A percentile compares a stretch with the other conserved stretches of the same genome.
These are phyloP conservation scores for Onygena corvina DNA, from an alignment of 2,329 filamentous ascomycete genomes.

Conservation along the genomic window DNA sequence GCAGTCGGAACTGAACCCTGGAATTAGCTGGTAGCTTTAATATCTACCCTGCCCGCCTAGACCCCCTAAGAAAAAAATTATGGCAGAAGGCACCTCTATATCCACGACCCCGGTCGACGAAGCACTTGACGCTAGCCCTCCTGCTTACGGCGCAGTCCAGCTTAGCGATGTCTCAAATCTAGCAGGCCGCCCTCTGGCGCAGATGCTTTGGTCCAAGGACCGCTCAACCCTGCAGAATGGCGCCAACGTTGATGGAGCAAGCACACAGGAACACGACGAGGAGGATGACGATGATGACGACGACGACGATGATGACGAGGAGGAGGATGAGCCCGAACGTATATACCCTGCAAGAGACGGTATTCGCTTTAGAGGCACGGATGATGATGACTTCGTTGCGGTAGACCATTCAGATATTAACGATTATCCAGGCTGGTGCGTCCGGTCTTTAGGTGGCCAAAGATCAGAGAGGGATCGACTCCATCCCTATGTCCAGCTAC, in stretches of 20 bases:
- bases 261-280: background rate
- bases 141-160: background rate
- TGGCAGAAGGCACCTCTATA: constrained; percentile 7
- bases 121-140: background rate
- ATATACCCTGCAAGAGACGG: constrained; percentile 22
- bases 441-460: constrained; percentile 29
- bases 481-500: constrained; percentile 60
- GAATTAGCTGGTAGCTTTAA: background rate
- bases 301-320: constrained; percentile 12
- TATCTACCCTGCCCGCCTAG: background rate
- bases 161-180: constrained; percentile 1
- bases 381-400: constrained; percentile 32
- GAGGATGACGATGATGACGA: constrained; percentile 8
- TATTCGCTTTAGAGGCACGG: constrained; percentile 24
- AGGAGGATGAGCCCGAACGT: too few relatives aligned
- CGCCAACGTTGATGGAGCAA: background rate
- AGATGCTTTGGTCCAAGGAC: background rate
- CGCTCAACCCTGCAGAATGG: background rate
- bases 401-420: constrained; percentile 32
- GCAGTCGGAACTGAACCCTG: background rate
- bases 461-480: constrained; percentile 42
- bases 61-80: constrained; percentile 1
- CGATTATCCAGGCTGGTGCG: constrained; percentile 32
- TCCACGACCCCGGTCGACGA: constrained; percentile 1
- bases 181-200: background rate